Base-by-base conservation (phyloP, 768 basidiomycete genomes). In the Amanita fuliginea region DNA sequence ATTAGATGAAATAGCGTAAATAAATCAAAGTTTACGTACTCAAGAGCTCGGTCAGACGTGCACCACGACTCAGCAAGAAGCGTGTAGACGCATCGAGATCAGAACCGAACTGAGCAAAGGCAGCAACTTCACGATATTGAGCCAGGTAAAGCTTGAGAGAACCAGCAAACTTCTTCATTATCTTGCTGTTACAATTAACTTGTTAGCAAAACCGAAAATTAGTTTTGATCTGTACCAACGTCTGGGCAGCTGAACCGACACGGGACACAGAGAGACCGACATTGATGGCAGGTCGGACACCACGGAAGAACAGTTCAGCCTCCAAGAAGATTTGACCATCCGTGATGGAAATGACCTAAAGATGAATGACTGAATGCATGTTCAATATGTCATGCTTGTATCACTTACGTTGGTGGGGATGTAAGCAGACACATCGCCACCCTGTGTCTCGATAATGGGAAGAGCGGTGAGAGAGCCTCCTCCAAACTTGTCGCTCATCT, bases 121-220 rank as follows among this genome's bases (percentile, higher is more conserved):
- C 93, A 57, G 96, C 96, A 58, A 99, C 96, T 79, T 99, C 96
- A 86, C 96, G 94, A 77, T 98, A 99, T 69, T 99, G 96, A 26
- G 96, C 96, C 57, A 99, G 90, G 82, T 99, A 99, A 42, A 99
- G 82, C 76, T 98, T 97, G 60, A 98, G 83, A 48, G 96, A 98
- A 78, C 96, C 96, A 61, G 96, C 96, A 61, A 98, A 98, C 76
- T 97, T 94, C 87, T 97, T 99, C 96, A 99, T 98, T 74, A 98
- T 92, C 74, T 94, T 92, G 59, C 84, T 88, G 57, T 47, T 36
- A 46, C 40, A 26, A 42, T 18, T 10, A n/a, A 36, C 32, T 54
- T 5, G 35, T 32, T 47, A n/a, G 41, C 39, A 39, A 43, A 36
- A 21, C 47, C 32, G 39, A 32, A 51, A 34, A 47, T 52, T 28